Evolutionary conservation across 176 grass and related monocot species (phyloP).

Genomic region (Panicum miliaceum): DNA sequence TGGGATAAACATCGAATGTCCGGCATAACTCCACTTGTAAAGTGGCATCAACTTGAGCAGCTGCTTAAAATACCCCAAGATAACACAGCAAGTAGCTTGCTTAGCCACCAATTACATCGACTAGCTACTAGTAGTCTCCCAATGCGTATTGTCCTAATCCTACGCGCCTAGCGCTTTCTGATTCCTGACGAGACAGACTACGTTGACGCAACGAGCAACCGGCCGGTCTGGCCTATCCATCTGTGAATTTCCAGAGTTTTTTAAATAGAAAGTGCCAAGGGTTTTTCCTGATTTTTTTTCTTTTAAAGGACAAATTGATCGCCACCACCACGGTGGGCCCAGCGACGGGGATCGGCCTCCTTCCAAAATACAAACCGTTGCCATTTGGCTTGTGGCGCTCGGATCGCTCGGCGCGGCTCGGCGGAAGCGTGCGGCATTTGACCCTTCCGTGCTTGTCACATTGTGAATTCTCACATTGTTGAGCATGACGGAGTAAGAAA

Average conservation of each 20-base stretch:
- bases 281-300: not conserved
- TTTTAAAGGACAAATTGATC: not conserved
- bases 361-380: not conserved
- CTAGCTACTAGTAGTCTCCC: not conserved
- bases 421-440: slow-evolving; percentile 12
- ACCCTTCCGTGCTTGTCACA: slow-evolving; percentile 15
- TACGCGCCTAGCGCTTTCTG: slow-evolving; percentile 1
- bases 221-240: not conserved
- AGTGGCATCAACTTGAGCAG: slow-evolving; percentile 32
- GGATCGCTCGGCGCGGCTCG: not conserved
- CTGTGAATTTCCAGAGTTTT: not conserved
- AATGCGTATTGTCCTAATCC: slow-evolving; percentile 7
- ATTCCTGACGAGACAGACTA: not conserved
- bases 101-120: not conserved
- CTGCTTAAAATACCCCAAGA: slow-evolving; percentile 34
- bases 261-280: not conserved
- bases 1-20: slow-evolving; percentile 1
- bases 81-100: not conserved
- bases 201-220: slow-evolving; percentile 31
- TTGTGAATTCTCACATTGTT: not conserved
- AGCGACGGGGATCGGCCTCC: slow-evolving; percentile 29
- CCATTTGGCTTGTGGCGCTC: slow-evolving; percentile 16
- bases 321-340: slow-evolving; percentile 2
- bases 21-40: slow-evolving; percentile 15
- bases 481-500: slow-evolving; percentile 12